Percentiles rank a stretch among this genome's conserved stretches.
Conservation (phyloP, 148 eudicot species). For the Chenopodium quinoa region DNA sequence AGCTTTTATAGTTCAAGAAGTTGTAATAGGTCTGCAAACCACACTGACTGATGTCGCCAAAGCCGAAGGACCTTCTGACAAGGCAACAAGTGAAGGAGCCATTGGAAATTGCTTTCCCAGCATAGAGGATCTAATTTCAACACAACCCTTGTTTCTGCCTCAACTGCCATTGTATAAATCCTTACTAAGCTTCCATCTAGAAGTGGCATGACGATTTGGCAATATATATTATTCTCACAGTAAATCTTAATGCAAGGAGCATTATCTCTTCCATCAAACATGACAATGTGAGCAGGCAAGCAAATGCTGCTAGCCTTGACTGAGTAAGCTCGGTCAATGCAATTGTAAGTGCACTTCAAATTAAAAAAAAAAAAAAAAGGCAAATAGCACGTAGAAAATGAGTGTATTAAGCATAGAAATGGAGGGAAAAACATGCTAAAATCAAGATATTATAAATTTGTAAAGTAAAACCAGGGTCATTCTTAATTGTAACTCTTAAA, state of each 20-base stretch:
- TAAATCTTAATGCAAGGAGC: not conserved
- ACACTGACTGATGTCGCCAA: not conserved
- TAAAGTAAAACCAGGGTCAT: not conserved
- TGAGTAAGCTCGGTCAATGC: not conserved
- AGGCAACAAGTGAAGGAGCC: not conserved
- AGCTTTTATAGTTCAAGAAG: not conserved
- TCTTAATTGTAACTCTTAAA: not conserved
- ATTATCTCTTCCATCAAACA: not conserved
- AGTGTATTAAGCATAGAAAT: not conserved
- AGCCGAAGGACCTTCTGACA: not conserved
- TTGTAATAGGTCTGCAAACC: not conserved
- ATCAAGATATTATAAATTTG: not conserved
- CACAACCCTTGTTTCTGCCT: not conserved
- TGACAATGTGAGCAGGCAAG: not conserved
- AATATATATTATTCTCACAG: not conserved
- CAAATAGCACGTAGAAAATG: not conserved
- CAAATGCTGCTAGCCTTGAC: not conserved
- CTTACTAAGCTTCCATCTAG: not conserved
- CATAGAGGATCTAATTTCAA: not conserved
- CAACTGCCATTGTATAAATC: not conserved
- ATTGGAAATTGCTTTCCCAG: not conserved
- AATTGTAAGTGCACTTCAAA: not conserved
- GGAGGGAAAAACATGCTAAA: not conserved
- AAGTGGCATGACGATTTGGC: not conserved
- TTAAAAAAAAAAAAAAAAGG: too few species aligned